phyloP scores from a whole-genome alignment of 495 filamentous ascomycete species.

The Articulospora tetracladia region DNA sequence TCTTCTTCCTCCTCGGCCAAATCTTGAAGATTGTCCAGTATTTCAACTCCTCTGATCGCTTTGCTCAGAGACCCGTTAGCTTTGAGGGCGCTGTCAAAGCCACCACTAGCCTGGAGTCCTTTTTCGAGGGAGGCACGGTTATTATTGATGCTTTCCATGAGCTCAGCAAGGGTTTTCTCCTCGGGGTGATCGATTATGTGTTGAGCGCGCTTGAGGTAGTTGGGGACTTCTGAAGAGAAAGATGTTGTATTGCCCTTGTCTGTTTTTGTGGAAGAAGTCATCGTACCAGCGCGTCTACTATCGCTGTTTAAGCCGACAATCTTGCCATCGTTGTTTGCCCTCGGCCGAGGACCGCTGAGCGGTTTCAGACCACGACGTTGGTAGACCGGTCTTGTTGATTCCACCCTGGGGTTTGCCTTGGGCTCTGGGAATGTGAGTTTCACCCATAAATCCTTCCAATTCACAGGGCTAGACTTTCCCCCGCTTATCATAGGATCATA shows the following conservation, averaged over 20 bases:
- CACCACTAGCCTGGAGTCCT: not conserved
- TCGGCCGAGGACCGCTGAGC: too few relatives aligned
- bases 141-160: not conserved
- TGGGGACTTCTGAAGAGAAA: not conserved
- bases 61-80: not conserved
- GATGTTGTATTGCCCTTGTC: too few relatives aligned
- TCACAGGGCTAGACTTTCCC: too few relatives aligned
- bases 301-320: too few relatives aligned
- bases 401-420: not conserved
- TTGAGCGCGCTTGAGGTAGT: not conserved
- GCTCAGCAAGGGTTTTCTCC: not conserved
- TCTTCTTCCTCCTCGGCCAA: not conserved
- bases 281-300: too few relatives aligned
- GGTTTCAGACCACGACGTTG: too few relatives aligned
- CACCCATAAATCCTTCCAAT: not conserved
- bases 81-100: not conserved
- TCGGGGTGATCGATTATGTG: not conserved
- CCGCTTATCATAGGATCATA: too few relatives aligned
- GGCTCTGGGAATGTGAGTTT: not conserved
- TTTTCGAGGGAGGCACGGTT: not conserved
- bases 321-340: too few relatives aligned
- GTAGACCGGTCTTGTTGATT: too few relatives aligned
- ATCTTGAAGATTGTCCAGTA: constrained; percentile 11
- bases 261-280: not conserved
- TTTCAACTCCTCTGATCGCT: not conserved